phyloP scores from a whole-genome alignment of 1,284 basidiomycete genomes.

The Ustilago lituana region DNA sequence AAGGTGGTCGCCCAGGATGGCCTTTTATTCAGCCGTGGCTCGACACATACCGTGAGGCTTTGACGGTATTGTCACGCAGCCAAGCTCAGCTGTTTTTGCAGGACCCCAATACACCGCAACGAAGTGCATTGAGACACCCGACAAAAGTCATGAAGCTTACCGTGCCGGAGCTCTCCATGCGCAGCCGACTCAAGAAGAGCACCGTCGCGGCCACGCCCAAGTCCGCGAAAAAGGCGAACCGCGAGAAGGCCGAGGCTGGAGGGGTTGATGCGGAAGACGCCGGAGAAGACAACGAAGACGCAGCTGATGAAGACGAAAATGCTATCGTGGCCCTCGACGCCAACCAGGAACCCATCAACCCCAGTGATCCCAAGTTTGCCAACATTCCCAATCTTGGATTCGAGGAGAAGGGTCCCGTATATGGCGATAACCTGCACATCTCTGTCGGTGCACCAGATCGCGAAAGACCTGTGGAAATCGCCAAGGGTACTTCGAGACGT shows the following conservation, averaged over 20 bases:
- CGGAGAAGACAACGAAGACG: slow-evolving; percentile 25
- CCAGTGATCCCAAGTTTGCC: slow-evolving; percentile 27
- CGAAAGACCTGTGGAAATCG: slow-evolving; percentile 23
- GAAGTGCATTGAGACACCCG: slow-evolving; percentile 15
- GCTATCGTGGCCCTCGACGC: slow-evolving; percentile 17
- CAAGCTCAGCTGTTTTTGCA: slow-evolving; percentile 11
- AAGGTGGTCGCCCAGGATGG: slow-evolving; percentile 24
- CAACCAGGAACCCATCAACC: slow-evolving; percentile 27
- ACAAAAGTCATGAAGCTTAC: slow-evolving; percentile 33
- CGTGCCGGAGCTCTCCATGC: slow-evolving; percentile 24
- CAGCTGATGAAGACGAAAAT: slow-evolving; percentile 14
- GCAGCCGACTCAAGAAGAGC: slow-evolving; percentile 18
- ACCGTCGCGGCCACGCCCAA: slow-evolving; percentile 10
- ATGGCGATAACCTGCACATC: slow-evolving; percentile 25
- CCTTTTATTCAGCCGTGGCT: slow-evolving; percentile 39
- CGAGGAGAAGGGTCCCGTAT: slow-evolving; percentile 17
- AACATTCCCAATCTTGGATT: slow-evolving; percentile 36
- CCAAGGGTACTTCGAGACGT: slow-evolving; percentile 10
- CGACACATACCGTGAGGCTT: background rate
- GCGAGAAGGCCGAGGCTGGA: background rate
- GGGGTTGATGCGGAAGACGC: slow-evolving; percentile 8
- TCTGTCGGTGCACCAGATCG: slow-evolving; percentile 21
- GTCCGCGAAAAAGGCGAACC: background rate
- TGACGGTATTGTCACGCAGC: slow-evolving; percentile 4
- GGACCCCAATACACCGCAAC: slow-evolving; percentile 18